A percentile compares a stretch with the other conserved stretches of the same genome.
Conservation (phyloP, 164 flowering plant species). For the Annona cherimola region DNA sequence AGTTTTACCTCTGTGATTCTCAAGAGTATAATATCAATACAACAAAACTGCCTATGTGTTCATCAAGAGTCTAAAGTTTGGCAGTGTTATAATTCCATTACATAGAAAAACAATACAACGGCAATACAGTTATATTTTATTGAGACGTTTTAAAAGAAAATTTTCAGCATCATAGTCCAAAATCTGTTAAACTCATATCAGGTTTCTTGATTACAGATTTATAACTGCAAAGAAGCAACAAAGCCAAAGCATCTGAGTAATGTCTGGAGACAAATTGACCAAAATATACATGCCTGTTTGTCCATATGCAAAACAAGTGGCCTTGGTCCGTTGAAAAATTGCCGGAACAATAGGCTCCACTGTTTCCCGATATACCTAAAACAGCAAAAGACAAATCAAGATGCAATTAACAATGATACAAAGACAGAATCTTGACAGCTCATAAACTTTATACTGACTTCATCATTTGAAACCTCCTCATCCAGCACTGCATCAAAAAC, state of each 20-base stretch:
- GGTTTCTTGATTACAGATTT: no score
- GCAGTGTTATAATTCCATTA: no score
- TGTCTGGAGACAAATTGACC: neutral
- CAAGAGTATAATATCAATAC: no score
- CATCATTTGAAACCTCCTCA: conserved; percentile 86
- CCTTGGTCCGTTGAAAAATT: conserved; percentile 84
- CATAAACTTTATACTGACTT: conserved; percentile 41
- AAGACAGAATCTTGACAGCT: neutral
- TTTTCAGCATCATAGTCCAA: neutral
- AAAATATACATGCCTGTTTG: conserved; percentile 63
- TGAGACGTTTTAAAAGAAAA: neutral
- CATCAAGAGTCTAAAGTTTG: no score
- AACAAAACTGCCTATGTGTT: no score
- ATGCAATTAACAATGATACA: neutral
- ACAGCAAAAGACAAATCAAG: conserved; percentile 3
- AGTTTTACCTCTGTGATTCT: no score
- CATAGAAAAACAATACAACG: no score
- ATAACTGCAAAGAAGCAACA: neutral
- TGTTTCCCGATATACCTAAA: conserved; percentile 78
- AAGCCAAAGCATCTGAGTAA: neutral
- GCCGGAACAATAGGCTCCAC: conserved; percentile 88
- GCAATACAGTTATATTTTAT: no score
- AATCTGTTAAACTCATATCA: no score
- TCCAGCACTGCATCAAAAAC: conserved; percentile 87
- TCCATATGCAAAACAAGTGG: conserved; percentile 98